phyloP scores from a whole-genome alignment of 495 filamentous ascomycete species.

The Tuber brumale region DNA sequence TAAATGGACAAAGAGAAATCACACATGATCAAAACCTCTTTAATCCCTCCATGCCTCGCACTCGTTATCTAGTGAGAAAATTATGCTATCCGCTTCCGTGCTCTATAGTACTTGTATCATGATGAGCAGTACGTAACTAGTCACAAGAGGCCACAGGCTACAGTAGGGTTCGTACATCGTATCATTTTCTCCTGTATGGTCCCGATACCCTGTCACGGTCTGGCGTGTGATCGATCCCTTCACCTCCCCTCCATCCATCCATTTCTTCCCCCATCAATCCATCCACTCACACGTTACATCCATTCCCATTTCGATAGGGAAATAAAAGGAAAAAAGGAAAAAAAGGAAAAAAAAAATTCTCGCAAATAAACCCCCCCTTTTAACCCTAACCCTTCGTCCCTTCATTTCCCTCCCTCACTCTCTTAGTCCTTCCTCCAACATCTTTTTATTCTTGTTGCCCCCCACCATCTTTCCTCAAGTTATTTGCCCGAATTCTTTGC shows the following conservation, averaged over 20 bases:
- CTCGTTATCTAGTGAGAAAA: neutral
- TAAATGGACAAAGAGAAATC: neutral
- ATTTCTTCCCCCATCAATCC: neutral
- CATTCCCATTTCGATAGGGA: neutral
- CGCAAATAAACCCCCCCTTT: neutral
- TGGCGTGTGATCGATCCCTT: conserved; percentile 1
- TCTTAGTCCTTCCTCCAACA: neutral
- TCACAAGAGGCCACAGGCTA: neutral
- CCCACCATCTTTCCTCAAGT: neutral
- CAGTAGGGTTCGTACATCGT: neutral
- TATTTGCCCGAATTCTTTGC: neutral
- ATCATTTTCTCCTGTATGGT: neutral
- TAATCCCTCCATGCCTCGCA: neutral
- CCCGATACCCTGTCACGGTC: neutral
- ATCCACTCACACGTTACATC: neutral
- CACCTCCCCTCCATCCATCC: neutral
- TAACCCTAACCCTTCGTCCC: conserved; percentile 13
- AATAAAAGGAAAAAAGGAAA: neutral
- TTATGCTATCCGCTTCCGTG: neutral
- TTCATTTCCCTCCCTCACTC: neutral
- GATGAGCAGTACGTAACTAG: neutral
- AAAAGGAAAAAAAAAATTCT: conserved; percentile 18
- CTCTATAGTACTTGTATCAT: neutral
- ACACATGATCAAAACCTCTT: neutral
- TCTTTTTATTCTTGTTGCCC: conserved; percentile 3